Evolutionary conservation across 2,329 filamentous ascomycete species (phyloP).

Genomic region (Reticulascus tulasneorum): DNA sequence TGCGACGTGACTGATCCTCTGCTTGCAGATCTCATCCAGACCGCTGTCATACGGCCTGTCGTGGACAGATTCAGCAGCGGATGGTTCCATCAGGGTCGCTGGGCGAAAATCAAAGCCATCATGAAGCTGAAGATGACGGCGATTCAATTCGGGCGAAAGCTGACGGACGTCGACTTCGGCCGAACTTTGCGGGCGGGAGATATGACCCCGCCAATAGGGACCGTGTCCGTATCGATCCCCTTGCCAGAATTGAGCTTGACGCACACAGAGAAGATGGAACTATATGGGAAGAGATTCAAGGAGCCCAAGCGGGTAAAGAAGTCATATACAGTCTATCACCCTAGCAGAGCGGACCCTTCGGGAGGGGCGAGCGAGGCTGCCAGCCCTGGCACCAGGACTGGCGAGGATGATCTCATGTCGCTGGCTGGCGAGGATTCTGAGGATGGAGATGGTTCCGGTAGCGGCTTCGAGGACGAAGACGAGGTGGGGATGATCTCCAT

Average conservation of each 20-base stretch:
- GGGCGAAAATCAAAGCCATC: conserved; percentile 78
- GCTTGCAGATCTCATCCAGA: conserved; percentile 61
- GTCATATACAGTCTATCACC: conserved; percentile 8
- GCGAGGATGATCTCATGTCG: conserved; percentile 8
- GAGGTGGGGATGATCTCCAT: conserved; percentile 12
- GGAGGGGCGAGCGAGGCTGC: conserved; percentile 1
- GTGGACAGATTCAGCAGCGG: conserved; percentile 66
- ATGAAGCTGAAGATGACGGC: conserved; percentile 82
- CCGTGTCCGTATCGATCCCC: conserved; percentile 28
- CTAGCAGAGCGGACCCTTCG: conserved; percentile 4
- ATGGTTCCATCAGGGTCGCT: conserved; percentile 79
- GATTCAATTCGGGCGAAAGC: conserved; percentile 52
- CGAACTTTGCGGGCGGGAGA: conserved; percentile 33
- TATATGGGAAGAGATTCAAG: conserved; percentile 28
- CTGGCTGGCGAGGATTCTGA: conserved; percentile 16
- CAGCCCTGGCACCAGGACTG: neutral
- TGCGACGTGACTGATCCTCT: conserved; percentile 86
- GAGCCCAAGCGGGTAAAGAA: conserved; percentile 16
- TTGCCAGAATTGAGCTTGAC: conserved; percentile 36
- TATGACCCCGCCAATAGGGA: conserved; percentile 24
- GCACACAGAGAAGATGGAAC: conserved; percentile 28
- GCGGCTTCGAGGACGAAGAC: conserved; percentile 21
- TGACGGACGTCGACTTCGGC: conserved; percentile 45
- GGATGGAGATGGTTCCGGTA: conserved; percentile 26
- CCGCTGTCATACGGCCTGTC: conserved; percentile 51